Conservation (phyloP, 1,284 basidiomycete genomes). For the Ganoderma sinense region DNA sequence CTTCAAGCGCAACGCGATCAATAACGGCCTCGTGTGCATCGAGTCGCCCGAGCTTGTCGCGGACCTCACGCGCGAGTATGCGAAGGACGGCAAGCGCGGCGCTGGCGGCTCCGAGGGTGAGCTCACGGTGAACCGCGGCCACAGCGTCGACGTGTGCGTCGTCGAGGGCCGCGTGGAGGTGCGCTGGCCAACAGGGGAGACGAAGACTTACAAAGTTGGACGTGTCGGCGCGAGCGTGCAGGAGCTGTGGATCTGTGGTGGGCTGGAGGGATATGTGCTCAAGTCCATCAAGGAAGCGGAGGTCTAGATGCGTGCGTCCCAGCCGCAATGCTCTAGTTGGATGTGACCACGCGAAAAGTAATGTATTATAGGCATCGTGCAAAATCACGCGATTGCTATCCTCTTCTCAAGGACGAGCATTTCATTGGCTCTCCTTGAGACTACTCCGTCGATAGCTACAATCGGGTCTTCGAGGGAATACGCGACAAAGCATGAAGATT, state of each 20-base stretch:
- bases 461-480: too few relatives aligned
- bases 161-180: constrained; percentile 72
- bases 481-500: too few relatives aligned
- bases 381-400: background rate
- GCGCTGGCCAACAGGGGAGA: constrained; percentile 47
- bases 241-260: constrained; percentile 88
- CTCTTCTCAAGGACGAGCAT: background rate
- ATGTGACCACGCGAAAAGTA: background rate
- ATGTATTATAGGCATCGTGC: background rate
- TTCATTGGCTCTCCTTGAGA: background rate
- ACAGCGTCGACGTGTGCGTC: constrained; percentile 75
- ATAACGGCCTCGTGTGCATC: constrained; percentile 96
- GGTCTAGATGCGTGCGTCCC: background rate
- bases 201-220: constrained; percentile 71
- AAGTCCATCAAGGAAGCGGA: constrained; percentile 60
- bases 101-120: constrained; percentile 82
- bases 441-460: too few relatives aligned
- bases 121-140: constrained; percentile 80
- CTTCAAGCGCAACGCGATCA: constrained; percentile 99
- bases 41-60: constrained; percentile 91
- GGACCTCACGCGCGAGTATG: constrained; percentile 83
- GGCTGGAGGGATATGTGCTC: constrained; percentile 81
- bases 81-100: constrained; percentile 77
- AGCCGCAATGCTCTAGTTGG: background rate
- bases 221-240: constrained; percentile 91